A percentile compares a stretch with the other conserved stretches of the same genome.
Evolutionary conservation across 2,329 filamentous ascomycete species (phyloP).

Genomic region (Didymella segeticola): DNA sequence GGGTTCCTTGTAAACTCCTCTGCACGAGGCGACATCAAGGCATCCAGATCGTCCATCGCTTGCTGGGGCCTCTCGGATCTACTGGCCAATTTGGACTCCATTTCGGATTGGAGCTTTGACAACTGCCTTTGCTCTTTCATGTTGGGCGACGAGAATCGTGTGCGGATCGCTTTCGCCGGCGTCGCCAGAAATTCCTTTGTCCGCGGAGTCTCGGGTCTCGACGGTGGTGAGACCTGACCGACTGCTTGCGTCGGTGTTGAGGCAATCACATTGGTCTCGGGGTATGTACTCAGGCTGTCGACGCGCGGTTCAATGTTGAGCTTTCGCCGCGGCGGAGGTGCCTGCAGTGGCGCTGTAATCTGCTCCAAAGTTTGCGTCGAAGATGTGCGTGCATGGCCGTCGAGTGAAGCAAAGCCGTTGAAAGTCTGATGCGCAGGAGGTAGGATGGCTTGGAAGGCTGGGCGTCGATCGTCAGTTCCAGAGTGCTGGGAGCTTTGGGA

Average conservation of each 20-base stretch:
- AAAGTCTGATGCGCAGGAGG: conserved; percentile 43
- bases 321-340: conserved; percentile 19
- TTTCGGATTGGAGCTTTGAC: conserved; percentile 50
- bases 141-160: conserved; percentile 51
- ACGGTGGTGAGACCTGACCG: conserved; percentile 12
- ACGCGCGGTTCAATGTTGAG: conserved; percentile 22
- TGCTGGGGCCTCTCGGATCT: conserved; percentile 34
- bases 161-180: conserved; percentile 39
- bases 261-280: conserved; percentile 19
- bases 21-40: conserved; percentile 73
- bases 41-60: conserved; percentile 53
- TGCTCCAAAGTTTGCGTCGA: conserved; percentile 23
- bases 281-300: conserved; percentile 36
- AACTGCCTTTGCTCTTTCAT: conserved; percentile 47
- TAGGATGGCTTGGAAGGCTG: conserved; percentile 47
- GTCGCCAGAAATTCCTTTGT: conserved; percentile 37
- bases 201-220: conserved; percentile 25
- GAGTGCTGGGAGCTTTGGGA: conserved; percentile 24
- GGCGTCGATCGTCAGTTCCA: conserved; percentile 37
- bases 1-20: conserved; percentile 71
- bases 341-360: conserved; percentile 16
- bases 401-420: conserved; percentile 47
- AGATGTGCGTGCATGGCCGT: conserved; percentile 40
- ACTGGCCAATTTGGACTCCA: conserved; percentile 46
- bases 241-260: conserved; percentile 19